phyloP scores from a whole-genome alignment of 2,329 filamentous ascomycete species.

The Cercospora berteroae region DNA sequence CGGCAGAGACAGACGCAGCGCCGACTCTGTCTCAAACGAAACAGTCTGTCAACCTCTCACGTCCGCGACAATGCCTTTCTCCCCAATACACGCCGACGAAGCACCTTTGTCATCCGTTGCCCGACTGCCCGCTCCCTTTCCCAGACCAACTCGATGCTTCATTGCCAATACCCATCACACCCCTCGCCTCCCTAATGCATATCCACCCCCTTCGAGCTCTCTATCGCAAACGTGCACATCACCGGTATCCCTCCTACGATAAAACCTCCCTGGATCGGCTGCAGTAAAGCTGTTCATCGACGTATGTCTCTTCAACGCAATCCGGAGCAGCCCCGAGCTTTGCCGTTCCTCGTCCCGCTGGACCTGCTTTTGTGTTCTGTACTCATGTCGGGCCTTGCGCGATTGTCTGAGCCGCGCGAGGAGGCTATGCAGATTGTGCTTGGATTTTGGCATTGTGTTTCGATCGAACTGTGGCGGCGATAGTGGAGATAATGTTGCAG shows the following conservation, averaged over 20 bases:
- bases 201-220: not conserved
- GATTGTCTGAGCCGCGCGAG: not conserved
- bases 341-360: constrained; percentile 13
- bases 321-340: constrained; percentile 9
- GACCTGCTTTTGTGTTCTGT: not conserved
- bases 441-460: not conserved
- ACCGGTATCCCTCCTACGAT: not conserved
- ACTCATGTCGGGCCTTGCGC: not conserved
- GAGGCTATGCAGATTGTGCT: not conserved
- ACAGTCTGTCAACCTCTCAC: too few relatives aligned
- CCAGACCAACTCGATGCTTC: not conserved
- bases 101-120: not conserved
- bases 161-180: not conserved
- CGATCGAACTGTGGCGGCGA: not conserved
- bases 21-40: not conserved
- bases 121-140: not conserved
- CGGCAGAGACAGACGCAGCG: not conserved
- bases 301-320: constrained; percentile 13
- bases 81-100: not conserved
- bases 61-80: too few relatives aligned
- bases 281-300: constrained; percentile 14
- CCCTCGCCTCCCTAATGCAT: not conserved
- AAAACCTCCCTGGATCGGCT: constrained; percentile 6
- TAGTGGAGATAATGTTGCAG: not conserved
- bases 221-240: not conserved